Evolutionary conservation across 2,329 filamentous ascomycete species (phyloP).

Genomic region (Diaporthe sp.): DNA sequence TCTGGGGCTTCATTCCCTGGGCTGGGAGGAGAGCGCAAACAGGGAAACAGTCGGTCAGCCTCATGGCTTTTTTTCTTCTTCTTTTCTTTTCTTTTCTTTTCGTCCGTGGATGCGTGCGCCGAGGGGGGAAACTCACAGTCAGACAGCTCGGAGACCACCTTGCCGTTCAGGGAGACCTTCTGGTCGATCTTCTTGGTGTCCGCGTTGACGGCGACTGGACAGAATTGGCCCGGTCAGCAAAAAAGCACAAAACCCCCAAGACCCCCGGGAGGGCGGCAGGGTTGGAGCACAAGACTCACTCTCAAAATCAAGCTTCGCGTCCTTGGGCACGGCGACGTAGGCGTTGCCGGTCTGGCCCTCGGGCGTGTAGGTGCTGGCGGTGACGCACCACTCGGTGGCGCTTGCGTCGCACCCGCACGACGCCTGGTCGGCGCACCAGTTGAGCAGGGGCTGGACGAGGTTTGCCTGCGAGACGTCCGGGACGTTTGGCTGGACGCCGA

Average conservation of each 20-base stretch:
- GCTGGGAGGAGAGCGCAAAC: background rate
- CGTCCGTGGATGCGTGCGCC: background rate
- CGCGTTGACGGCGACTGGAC: conserved; percentile 21
- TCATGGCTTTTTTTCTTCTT: background rate
- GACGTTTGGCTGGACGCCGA: conserved; percentile 36
- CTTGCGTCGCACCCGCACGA: conserved; percentile 29
- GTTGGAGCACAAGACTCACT: background rate
- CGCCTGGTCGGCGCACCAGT: conserved; percentile 35
- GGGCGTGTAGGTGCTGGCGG: conserved; percentile 39
- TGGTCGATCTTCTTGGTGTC: conserved; percentile 36
- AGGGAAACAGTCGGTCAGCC: background rate
- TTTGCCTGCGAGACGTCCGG: conserved; percentile 37
- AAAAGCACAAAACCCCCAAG: too few relatives aligned
- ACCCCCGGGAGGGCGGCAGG: too few relatives aligned
- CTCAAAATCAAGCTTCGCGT: conserved; percentile 37
- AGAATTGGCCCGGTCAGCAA: background rate
- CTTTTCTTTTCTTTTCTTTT: background rate
- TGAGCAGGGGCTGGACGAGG: conserved; percentile 40
- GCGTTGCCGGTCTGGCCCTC: conserved; percentile 26
- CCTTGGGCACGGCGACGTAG: conserved; percentile 30
- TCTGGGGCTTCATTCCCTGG: conserved; percentile 38
- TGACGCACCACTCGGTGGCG: conserved; percentile 32
- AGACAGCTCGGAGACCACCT: conserved; percentile 38
- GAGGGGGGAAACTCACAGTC: conserved; percentile 13
- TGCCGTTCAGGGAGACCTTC: conserved; percentile 37